Percentiles rank a stretch among this genome's conserved stretches.
Conservation (phyloP, 805 yeast species). For the Danielozyma ontarioensis region DNA sequence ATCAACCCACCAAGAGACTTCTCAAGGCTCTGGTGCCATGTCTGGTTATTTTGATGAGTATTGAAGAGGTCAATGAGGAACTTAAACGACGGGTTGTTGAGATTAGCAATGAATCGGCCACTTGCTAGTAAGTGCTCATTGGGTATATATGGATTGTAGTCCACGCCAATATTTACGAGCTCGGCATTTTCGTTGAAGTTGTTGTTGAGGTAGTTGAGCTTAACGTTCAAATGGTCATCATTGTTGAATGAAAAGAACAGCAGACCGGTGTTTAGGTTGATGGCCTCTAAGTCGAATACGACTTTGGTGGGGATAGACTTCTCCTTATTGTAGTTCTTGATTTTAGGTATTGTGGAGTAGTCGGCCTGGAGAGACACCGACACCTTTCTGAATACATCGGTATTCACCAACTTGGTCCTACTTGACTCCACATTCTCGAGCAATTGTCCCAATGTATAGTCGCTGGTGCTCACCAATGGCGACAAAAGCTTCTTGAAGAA, state of each 20-base stretch:
- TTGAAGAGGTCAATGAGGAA: conserved; percentile 29
- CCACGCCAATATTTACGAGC: conserved; percentile 45
- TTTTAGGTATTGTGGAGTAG: conserved; percentile 24
- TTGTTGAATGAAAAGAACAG: conserved; percentile 31
- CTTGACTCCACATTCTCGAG: conserved; percentile 26
- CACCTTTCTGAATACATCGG: conserved; percentile 42
- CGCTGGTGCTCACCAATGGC: conserved; percentile 37
- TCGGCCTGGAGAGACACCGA: conserved; percentile 37
- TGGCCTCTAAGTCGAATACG: conserved; percentile 33
- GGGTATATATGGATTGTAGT: conserved; percentile 50
- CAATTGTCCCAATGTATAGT: conserved; percentile 40
- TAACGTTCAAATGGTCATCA: conserved; percentile 33
- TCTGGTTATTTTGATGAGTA: conserved; percentile 39
- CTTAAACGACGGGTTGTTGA: conserved; percentile 42
- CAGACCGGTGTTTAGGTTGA: conserved; percentile 31
- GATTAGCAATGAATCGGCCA: conserved; percentile 40
- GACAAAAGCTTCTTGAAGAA: conserved; percentile 43
- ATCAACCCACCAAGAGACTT: conserved; percentile 46
- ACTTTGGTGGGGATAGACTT: conserved; percentile 44
- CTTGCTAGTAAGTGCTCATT: conserved; percentile 42
- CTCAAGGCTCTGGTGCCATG: conserved; percentile 51
- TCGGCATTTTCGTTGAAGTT: conserved; percentile 46
- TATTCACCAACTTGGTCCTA: conserved; percentile 31
- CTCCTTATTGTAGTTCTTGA: conserved; percentile 29
- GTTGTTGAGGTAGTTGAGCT: conserved; percentile 36